Conservation (phyloP, 129 eudicot species). For the Heracleum sosnowskyi region DNA sequence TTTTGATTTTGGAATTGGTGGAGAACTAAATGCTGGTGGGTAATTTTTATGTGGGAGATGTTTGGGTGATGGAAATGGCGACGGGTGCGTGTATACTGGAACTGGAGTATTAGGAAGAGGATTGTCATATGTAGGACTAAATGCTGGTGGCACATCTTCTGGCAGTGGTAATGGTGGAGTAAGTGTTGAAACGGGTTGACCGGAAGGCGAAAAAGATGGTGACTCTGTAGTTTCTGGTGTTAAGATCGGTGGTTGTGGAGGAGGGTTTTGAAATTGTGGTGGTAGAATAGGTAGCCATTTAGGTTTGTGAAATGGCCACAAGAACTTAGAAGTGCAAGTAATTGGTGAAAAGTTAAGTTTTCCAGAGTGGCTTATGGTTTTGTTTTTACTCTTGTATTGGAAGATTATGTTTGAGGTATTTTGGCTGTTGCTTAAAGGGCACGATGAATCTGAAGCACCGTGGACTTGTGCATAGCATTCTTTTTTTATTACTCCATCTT, state of each 20-base stretch:
- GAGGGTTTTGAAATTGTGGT: neutral
- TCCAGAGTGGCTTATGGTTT: neutral
- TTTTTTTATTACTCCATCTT: conserved; percentile 4
- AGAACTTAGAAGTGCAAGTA: conserved; percentile 8
- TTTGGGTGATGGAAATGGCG: conserved; percentile 1
- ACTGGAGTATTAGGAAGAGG: neutral
- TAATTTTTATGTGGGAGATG: conserved; percentile 12
- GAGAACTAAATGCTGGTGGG: conserved; percentile 9
- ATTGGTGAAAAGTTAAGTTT: conserved; percentile 2
- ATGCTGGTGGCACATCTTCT: conserved; percentile 1
- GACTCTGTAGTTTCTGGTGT: neutral
- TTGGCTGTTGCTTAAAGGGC: conserved; percentile 7
- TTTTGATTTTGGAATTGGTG: conserved; percentile 18
- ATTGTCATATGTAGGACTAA: neutral
- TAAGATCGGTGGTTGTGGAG: neutral
- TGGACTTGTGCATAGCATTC: conserved; percentile 11
- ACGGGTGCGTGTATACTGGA: neutral
- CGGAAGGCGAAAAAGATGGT: neutral
- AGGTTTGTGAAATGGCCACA: conserved; percentile 7
- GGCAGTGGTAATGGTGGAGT: conserved; percentile 6
- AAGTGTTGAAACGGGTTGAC: neutral
- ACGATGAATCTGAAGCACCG: conserved; percentile 6
- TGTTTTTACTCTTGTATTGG: neutral
- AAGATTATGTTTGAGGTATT: neutral
- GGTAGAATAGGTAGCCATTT: neutral